These are phyloP conservation scores for Elaeagnus macrophylla DNA, from an alignment of 306 rosid species.

Conservation along the genomic window DNA sequence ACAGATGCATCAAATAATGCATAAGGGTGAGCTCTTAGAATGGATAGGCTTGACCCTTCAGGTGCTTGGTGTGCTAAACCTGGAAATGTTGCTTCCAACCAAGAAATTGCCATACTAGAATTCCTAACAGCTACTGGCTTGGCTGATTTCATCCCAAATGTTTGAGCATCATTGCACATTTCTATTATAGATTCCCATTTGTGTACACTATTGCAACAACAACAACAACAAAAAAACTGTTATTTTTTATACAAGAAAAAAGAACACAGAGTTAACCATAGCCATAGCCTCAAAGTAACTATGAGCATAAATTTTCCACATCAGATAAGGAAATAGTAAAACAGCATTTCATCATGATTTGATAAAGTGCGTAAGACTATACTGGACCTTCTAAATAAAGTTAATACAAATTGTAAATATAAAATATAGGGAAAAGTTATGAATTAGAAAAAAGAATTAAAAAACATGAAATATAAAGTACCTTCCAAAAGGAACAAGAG, in stretches of 20 bases:
- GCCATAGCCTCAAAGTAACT: too few relatives aligned
- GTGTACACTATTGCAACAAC: conserved; percentile 49
- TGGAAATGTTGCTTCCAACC: conserved; percentile 90
- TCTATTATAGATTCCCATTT: conserved; percentile 70
- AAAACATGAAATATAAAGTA: conserved; percentile 24
- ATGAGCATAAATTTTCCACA: not conserved
- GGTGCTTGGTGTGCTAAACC: conserved; percentile 41
- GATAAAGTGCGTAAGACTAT: too few relatives aligned
- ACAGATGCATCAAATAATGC: conserved; percentile 83
- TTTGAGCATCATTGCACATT: conserved; percentile 68
- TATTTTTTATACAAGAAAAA: conserved; percentile 18
- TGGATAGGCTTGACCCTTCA: conserved; percentile 40
- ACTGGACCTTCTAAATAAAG: too few relatives aligned
- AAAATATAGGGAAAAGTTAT: too few relatives aligned
- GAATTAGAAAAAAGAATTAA: not conserved
- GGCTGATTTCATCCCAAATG: conserved; percentile 65
- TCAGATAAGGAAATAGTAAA: not conserved
- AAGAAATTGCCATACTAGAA: conserved; percentile 75
- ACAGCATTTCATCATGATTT: too few relatives aligned
- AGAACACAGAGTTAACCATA: conserved; percentile 1
- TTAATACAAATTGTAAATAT: not conserved
- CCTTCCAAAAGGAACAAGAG: conserved; percentile 94
- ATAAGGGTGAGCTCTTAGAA: conserved; percentile 56
- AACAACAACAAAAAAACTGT: conserved; percentile 4
- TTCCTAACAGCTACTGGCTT: conserved; percentile 54